Conservation (phyloP, 352 stramenopile species). For the Phytophthora europaea region DNA sequence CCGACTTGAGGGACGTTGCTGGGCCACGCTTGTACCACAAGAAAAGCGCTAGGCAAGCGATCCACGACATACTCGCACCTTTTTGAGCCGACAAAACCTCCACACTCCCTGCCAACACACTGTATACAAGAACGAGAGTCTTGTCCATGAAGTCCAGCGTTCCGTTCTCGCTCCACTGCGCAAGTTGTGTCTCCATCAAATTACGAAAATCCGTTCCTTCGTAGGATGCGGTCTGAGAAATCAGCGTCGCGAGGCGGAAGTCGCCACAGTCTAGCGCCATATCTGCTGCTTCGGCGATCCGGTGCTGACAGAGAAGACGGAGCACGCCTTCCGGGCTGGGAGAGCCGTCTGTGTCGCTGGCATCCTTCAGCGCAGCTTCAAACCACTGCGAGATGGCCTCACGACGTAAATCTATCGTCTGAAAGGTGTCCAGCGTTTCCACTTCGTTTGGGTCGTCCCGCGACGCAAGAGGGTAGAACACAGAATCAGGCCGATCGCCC, state of each 20-base stretch:
- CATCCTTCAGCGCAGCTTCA: slow-evolving; percentile 53
- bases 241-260: slow-evolving; percentile 72
- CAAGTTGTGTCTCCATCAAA: slow-evolving; percentile 66
- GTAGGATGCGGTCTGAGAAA: slow-evolving; percentile 66
- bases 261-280: slow-evolving; percentile 70
- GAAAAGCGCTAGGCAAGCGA: slow-evolving; percentile 68
- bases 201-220: slow-evolving; percentile 60
- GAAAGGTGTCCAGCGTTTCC: slow-evolving; percentile 75
- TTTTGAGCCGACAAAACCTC: slow-evolving; percentile 68
- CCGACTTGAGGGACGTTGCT: slow-evolving; percentile 55
- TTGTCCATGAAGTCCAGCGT: slow-evolving; percentile 70
- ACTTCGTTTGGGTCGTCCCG: slow-evolving; percentile 70
- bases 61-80: slow-evolving; percentile 58
- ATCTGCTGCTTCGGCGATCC: slow-evolving; percentile 65
- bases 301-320: slow-evolving; percentile 62
- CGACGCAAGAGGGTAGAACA: slow-evolving; percentile 58
- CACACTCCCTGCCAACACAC: slow-evolving; percentile 65
- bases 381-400: slow-evolving; percentile 86
- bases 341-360: slow-evolving; percentile 1
- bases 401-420: slow-evolving; percentile 73
- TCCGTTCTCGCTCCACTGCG: slow-evolving; percentile 62
- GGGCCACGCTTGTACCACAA: slow-evolving; percentile 78
- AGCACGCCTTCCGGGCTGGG: slow-evolving; percentile 49
- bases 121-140: slow-evolving; percentile 73
- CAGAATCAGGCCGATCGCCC: slow-evolving; percentile 29